A percentile compares a stretch with the other conserved stretches of the same genome.
phyloP scores from a whole-genome alignment of 495 filamentous ascomycete species.

The Tuber borchii region DNA sequence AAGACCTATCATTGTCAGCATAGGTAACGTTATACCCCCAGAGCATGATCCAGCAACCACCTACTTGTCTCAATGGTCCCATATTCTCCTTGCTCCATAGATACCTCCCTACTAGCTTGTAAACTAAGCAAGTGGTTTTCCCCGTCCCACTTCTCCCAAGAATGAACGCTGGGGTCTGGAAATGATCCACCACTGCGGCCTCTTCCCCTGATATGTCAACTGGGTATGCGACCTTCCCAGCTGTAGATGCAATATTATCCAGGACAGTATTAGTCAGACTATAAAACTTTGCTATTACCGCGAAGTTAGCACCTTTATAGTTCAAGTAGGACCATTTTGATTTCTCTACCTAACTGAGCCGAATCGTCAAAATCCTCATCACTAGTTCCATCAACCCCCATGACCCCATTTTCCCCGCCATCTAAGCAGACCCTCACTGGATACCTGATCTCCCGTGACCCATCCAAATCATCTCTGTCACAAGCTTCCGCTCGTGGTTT shows the following conservation, averaged over 20 bases:
- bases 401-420: background rate
- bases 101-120: conserved; percentile 42
- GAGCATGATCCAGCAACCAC: background rate
- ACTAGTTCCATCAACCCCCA: background rate
- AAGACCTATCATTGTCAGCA: background rate
- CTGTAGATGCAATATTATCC: conserved; percentile 5
- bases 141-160: no score
- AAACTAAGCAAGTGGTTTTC: conserved; percentile 43
- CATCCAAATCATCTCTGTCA: no score
- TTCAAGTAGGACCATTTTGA: no score
- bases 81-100: background rate
- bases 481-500: no score
- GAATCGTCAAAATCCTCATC: background rate
- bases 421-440: background rate
- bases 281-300: conserved; percentile 20
- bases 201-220: conserved; percentile 34
- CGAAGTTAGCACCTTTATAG: background rate
- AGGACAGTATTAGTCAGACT: conserved; percentile 19
- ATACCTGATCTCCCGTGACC: background rate
- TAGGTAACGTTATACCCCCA: background rate
- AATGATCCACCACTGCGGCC: no score
- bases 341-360: conserved; percentile 1
- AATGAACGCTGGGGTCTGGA: no score
- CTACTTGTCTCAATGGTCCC: conserved; percentile 14
- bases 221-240: conserved; percentile 41